Percentiles rank a stretch among this genome's conserved stretches.
phyloP scores from a whole-genome alignment of 2,329 filamentous ascomycete species.

The Penicillium sp. region DNA sequence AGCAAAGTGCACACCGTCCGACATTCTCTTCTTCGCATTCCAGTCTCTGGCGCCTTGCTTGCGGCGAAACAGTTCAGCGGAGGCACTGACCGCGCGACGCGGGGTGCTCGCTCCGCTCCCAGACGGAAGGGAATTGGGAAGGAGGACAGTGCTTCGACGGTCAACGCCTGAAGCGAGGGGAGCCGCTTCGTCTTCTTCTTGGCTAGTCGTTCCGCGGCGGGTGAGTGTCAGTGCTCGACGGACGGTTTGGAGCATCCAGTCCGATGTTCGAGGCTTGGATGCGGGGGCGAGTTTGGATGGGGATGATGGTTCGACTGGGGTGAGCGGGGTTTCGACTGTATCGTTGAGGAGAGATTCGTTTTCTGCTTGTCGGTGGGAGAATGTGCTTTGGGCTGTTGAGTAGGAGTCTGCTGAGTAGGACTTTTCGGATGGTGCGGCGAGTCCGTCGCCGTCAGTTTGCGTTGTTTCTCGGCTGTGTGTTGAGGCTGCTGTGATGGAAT shows the following conservation, averaged over 20 bases:
- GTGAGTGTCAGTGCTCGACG: constrained; percentile 63
- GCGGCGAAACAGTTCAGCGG: constrained; percentile 52
- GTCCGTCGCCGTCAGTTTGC: constrained; percentile 29
- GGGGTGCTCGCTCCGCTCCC: constrained; percentile 32
- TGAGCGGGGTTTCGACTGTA: constrained; percentile 31
- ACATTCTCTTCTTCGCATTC: constrained; percentile 44
- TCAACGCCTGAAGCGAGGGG: constrained; percentile 35
- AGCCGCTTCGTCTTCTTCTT: constrained; percentile 20
- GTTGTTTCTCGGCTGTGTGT: constrained; percentile 24
- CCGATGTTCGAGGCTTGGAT: constrained; percentile 57
- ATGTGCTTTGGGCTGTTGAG: constrained; percentile 54
- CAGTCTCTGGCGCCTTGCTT: constrained; percentile 59
- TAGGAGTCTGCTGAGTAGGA: constrained; percentile 54
- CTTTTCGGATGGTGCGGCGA: constrained; percentile 37
- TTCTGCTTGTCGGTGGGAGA: constrained; percentile 56
- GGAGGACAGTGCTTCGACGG: constrained; percentile 27
- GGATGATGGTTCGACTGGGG: constrained; percentile 30
- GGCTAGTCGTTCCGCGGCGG: constrained; percentile 31
- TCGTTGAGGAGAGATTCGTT: constrained; percentile 57
- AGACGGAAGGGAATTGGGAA: constrained; percentile 8
- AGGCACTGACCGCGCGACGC: constrained; percentile 53
- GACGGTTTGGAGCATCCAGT: constrained; percentile 73
- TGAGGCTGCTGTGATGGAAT: constrained; percentile 27
- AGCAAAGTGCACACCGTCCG: constrained; percentile 21
- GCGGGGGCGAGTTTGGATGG: constrained; percentile 30